Conservation (phyloP, 2,329 filamentous ascomycete species). For the Verticillium albo-atrum region DNA sequence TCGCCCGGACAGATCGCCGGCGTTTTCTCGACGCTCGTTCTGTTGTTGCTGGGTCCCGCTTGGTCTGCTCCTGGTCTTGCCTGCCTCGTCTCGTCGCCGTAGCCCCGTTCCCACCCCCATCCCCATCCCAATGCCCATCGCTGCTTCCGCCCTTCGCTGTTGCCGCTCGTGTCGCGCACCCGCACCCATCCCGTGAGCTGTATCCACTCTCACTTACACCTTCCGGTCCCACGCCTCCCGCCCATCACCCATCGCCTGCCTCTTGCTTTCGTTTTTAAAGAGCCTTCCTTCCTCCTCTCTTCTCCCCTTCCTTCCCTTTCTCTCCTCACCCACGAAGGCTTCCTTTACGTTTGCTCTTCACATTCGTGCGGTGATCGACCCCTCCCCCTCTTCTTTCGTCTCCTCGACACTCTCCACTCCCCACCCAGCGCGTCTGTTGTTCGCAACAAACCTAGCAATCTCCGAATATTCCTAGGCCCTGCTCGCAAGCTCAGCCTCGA, state of each 20-base stretch:
- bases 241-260: background rate
- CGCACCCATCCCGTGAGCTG: background rate
- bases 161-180: background rate
- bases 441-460: slow-evolving; percentile 2
- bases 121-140: background rate
- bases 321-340: slow-evolving; percentile 17
- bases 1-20: slow-evolving; percentile 4
- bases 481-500: background rate
- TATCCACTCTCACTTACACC: background rate
- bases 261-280: slow-evolving; percentile 8
- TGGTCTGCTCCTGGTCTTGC: background rate
- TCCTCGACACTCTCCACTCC: slow-evolving; percentile 8
- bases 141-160: background rate
- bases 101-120: slow-evolving; percentile 6
- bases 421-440: slow-evolving; percentile 10
- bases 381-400: slow-evolving; percentile 5
- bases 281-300: slow-evolving; percentile 12
- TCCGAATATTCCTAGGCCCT: slow-evolving; percentile 12
- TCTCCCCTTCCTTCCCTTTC: slow-evolving; percentile 11
- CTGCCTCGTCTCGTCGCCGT: slow-evolving; percentile 1
- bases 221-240: background rate
- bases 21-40: background rate
- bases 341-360: slow-evolving; percentile 12
- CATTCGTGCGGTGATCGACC: slow-evolving; percentile 15
- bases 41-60: background rate